Percentiles rank a stretch among this genome's conserved stretches.
These are phyloP conservation scores for Schwanniomyces sp. DNA, from an alignment of 805 yeast species.

Conservation along the genomic window DNA sequence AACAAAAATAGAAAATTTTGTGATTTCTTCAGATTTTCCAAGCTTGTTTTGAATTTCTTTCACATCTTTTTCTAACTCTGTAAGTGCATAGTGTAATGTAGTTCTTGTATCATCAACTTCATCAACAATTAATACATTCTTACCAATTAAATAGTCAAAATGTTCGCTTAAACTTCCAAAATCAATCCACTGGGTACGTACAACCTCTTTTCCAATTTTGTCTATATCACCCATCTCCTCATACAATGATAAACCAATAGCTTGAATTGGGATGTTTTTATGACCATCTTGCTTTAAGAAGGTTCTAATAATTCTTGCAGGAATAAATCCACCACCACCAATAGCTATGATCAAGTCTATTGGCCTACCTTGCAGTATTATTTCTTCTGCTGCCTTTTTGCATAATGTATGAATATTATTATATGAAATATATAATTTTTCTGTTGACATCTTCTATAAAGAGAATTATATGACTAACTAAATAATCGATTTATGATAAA, in stretches of 20 bases:
- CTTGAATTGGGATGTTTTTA: conserved; percentile 69
- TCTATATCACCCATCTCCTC: conserved; percentile 55
- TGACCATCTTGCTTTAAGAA: conserved; percentile 58
- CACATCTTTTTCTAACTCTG: conserved; percentile 69
- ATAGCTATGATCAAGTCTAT: conserved; percentile 65
- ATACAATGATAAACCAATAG: conserved; percentile 64
- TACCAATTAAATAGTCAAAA: conserved; percentile 76
- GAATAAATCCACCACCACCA: conserved; percentile 75
- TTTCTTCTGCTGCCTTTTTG: conserved; percentile 59
- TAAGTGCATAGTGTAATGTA: conserved; percentile 79
- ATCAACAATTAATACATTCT: conserved; percentile 78
- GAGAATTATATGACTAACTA: neutral
- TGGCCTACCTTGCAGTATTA: conserved; percentile 42
- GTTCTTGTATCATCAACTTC: conserved; percentile 94
- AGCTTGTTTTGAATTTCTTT: conserved; percentile 56
- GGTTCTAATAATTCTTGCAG: conserved; percentile 66
- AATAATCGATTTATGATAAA: neutral
- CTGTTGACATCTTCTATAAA: conserved; percentile 12
- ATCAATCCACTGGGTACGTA: conserved; percentile 89
- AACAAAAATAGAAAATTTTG: conserved; percentile 75
- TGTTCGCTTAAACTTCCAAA: conserved; percentile 69
- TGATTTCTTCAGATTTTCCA: conserved; percentile 58
- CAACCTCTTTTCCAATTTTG: conserved; percentile 73
- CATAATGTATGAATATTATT: conserved; percentile 82
- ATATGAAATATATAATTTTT: conserved; percentile 67